Base-by-base conservation (phyloP, 768 basidiomycete species). In the Naematelia encephala region DNA sequence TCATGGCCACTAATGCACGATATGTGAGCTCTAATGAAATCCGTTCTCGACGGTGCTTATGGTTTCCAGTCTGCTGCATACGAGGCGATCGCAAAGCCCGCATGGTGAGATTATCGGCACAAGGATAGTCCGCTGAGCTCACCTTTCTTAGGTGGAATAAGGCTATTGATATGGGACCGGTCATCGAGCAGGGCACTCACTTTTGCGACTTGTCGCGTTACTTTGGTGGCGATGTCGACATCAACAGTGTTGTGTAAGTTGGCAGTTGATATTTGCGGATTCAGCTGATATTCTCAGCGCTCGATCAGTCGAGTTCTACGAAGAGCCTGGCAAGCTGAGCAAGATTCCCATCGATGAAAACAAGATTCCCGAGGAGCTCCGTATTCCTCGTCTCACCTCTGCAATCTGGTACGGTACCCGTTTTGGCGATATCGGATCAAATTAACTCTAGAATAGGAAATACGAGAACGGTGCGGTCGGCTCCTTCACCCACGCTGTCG, bases 151-250 rank as follows among this genome's bases (percentile, higher is more conserved):
- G 46, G 46, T 77, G 76, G 76, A 73, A 77, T 69, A 77, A 77
- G 67, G 66, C 72, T 16, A 69, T 77, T 56, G 76, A 77, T 51
- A 77, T 77, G 76, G 76, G 76, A 56, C 76, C 76, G 29, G 76
- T 77, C 64, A 77, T 77, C 44, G 76, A 77, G 63, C 76, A 77
- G 49, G 76, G 90, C 48, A 98, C 94, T 13, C 94, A 98, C 80
- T 94, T 97, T 80, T 92, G 90, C 72, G 92, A 97, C 79, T 83
- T 96, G 45, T 96, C 91, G 42, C 87, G 94, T 66, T 94, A 94
- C 81, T 97, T 98, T 72, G 94, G 93, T 52, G 94, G 94, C 14
- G 90, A 94, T 65, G 90, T 96, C 58, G 90, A 96, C 72, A 85
- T 93, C 61, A 79, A 84, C 52, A 68, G 76, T 47, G 78, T 78